A percentile compares a stretch with the other conserved stretches of the same genome.
Evolutionary conservation across 768 basidiomycete species (phyloP).

Genomic region (Boletus speciosus): DNA sequence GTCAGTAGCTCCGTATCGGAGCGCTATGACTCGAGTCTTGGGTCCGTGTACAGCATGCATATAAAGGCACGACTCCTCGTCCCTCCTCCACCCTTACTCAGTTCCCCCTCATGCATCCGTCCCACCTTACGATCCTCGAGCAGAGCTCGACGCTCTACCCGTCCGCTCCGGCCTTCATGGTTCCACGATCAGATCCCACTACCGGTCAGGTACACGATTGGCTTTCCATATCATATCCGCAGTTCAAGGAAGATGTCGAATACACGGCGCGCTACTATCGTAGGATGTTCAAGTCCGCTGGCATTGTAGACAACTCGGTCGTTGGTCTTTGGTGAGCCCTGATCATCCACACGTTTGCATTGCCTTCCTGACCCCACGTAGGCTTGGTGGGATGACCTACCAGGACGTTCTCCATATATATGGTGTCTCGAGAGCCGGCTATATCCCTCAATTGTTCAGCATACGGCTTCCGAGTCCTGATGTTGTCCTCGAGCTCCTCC

Average conservation of each 20-base stretch:
- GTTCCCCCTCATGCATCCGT: conserved; percentile 26
- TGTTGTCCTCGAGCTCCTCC: conserved; percentile 67
- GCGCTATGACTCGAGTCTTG: conserved; percentile 17
- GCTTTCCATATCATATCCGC: conserved; percentile 58
- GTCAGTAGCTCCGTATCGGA: conserved; percentile 32
- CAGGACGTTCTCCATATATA: conserved; percentile 71
- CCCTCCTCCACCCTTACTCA: conserved; percentile 6
- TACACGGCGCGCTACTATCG: conserved; percentile 63
- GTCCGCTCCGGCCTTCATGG: conserved; percentile 54
- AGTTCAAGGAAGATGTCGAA: conserved; percentile 67
- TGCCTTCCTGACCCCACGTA: conserved; percentile 28
- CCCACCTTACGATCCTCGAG: conserved; percentile 65
- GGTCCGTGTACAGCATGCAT: conserved; percentile 27
- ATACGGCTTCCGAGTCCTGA: conserved; percentile 70
- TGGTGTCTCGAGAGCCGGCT: conserved; percentile 71
- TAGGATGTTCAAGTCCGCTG: conserved; percentile 41
- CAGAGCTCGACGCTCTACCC: conserved; percentile 49
- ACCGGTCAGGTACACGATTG: conserved; percentile 48
- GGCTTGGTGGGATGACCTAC: conserved; percentile 74
- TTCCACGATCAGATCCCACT: conserved; percentile 47
- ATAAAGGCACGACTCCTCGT: conserved; percentile 24
- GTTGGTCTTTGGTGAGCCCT: conserved; percentile 68
- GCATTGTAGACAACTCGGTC: conserved; percentile 53
- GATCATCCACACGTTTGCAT: background rate
- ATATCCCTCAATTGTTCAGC: conserved; percentile 75